Evolutionary conservation across 768 basidiomycete species (phyloP).

Genomic region (Mycena venus): DNA sequence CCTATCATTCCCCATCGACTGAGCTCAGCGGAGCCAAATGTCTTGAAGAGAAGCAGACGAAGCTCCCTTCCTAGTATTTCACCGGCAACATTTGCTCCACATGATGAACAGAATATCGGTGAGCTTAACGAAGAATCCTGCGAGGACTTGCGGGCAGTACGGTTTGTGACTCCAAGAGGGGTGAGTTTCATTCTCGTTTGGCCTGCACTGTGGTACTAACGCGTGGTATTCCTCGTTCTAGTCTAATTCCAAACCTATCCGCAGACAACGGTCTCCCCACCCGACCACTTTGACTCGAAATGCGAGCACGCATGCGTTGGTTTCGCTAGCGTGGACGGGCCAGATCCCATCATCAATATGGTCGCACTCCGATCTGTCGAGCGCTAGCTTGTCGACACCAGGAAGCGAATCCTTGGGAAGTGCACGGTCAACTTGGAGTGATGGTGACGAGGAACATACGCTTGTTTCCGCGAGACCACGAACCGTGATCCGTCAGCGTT

Average conservation of each 20-base stretch:
- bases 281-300: neutral
- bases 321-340: slow-evolving; percentile 27
- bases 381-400: neutral
- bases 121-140: neutral
- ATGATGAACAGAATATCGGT: neutral
- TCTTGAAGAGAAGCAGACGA: neutral
- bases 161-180: neutral
- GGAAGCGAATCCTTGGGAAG: neutral
- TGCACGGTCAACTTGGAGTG: slow-evolving; percentile 16
- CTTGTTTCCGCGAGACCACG: slow-evolving; percentile 3
- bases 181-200: neutral
- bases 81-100: neutral
- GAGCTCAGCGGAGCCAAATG: neutral
- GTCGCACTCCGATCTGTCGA: neutral
- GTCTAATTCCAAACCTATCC: neutral
- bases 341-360: slow-evolving; percentile 6
- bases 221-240: neutral
- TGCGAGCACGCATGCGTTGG: slow-evolving; percentile 22
- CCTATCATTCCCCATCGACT: neutral
- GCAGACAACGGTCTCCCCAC: neutral
- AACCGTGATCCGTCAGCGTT: neutral
- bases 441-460: neutral
- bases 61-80: slow-evolving; percentile 10
- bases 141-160: slow-evolving; percentile 2
- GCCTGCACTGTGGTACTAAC: neutral